These are phyloP conservation scores for Lachnellula subtilissima DNA, from an alignment of 2,329 filamentous ascomycete species.

Conservation along the genomic window DNA sequence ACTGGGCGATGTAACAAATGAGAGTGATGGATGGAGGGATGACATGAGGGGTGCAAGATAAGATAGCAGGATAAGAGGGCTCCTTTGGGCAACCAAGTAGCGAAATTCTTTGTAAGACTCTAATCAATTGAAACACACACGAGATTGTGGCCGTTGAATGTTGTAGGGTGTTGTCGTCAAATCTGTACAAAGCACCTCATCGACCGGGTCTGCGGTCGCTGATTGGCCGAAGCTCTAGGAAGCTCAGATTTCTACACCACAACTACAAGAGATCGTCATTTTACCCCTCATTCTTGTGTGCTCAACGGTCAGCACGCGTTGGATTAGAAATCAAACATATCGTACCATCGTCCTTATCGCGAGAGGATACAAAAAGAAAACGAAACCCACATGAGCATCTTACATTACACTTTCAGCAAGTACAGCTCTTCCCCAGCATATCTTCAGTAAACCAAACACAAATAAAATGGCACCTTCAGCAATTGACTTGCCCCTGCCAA, in stretches of 20 bases:
- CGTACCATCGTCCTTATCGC: not conserved
- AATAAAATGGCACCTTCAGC: slow-evolving; percentile 40
- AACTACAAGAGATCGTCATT: not conserved
- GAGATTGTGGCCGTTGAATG: not conserved
- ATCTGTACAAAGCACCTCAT: slow-evolving; percentile 7
- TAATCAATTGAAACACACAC: not conserved
- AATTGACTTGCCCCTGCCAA: slow-evolving; percentile 45
- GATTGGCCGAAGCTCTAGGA: not conserved
- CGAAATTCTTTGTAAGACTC: not conserved
- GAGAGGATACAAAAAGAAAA: not conserved
- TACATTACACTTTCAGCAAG: not conserved
- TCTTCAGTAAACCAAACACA: not conserved
- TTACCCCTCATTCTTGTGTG: slow-evolving; percentile 1
- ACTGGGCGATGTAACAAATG: not conserved
- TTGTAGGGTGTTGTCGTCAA: slow-evolving; percentile 5
- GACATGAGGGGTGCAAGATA: not conserved
- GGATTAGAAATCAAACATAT: not conserved
- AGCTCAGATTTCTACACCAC: slow-evolving; percentile 2
- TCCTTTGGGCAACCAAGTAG: not conserved
- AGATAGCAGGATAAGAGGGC: not conserved
- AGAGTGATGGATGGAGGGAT: not conserved
- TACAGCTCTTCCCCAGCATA: too few species aligned
- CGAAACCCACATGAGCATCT: not conserved
- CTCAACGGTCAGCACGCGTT: not conserved
- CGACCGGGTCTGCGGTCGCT: not conserved